phyloP scores from a whole-genome alignment of 2,329 filamentous ascomycete genomes.

The Xylaria sp. region DNA sequence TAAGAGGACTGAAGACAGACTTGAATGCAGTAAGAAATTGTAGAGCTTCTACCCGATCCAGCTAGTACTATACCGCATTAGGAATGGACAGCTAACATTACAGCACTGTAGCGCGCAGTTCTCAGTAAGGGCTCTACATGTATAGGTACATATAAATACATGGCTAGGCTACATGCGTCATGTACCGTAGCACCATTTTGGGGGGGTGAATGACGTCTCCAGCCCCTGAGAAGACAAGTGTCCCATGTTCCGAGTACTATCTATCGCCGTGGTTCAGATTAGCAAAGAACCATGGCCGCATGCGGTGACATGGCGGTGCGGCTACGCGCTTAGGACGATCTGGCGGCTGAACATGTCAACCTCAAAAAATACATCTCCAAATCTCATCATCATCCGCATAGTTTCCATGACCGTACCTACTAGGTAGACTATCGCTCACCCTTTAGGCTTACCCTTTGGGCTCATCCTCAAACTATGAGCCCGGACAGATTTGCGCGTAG shows the following conservation, averaged over 20 bases:
- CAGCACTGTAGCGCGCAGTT: not conserved
- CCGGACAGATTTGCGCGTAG: not conserved
- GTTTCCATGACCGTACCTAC: conserved; percentile 20
- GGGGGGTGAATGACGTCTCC: not conserved
- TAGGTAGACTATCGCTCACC: not conserved
- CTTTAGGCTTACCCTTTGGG: not conserved
- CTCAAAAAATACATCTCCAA: conserved; percentile 32
- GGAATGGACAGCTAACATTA: not conserved
- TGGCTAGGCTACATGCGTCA: not conserved
- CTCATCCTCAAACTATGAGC: conserved; percentile 1
- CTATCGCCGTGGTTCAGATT: not conserved
- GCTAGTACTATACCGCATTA: not conserved
- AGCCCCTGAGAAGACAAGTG: not conserved
- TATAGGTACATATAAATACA: too few relatives aligned
- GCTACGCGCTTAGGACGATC: conserved; percentile 26
- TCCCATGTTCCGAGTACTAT: not conserved
- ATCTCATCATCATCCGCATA: conserved; percentile 4
- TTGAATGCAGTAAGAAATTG: too few relatives aligned
- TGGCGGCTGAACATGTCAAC: conserved; percentile 27
- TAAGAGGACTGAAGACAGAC: too few relatives aligned
- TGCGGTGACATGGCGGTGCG: conserved; percentile 9
- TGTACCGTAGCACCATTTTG: not conserved
- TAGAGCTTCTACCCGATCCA: not conserved
- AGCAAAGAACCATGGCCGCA: not conserved
- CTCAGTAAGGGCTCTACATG: too few relatives aligned